phyloP scores from a whole-genome alignment of 2,329 filamentous ascomycete species.

The Didymella pomorum region DNA sequence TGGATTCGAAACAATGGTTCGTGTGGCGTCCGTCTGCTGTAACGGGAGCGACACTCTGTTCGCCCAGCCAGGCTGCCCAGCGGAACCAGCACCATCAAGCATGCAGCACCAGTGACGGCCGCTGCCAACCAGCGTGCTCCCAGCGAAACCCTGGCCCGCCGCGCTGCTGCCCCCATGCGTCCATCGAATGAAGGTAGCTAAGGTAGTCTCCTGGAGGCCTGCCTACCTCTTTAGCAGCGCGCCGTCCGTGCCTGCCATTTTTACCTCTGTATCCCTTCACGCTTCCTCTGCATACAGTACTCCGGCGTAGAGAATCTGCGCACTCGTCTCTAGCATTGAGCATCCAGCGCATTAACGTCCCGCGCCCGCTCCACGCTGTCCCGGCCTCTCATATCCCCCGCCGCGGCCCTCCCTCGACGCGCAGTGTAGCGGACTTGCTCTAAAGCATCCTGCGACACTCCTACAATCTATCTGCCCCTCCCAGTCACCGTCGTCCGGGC shows the following conservation, averaged over 20 bases:
- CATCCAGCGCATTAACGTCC: conserved; percentile 13
- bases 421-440: conserved; percentile 45
- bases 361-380: conserved; percentile 6
- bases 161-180: conserved; percentile 16
- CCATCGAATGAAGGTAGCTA: background rate
- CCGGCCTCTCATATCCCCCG: conserved; percentile 29
- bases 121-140: conserved; percentile 14
- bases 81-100: conserved; percentile 19
- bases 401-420: conserved; percentile 46
- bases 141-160: conserved; percentile 25
- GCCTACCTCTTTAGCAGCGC: conserved; percentile 23
- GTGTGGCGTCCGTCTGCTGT: conserved; percentile 30
- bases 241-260: conserved; percentile 21
- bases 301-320: too few species aligned
- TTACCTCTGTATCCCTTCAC: conserved; percentile 18
- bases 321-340: background rate
- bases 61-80: conserved; percentile 29
- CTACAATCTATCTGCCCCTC: conserved; percentile 43
- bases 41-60: conserved; percentile 28
- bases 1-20: conserved; percentile 36
- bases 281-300: too few species aligned
- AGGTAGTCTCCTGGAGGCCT: background rate
- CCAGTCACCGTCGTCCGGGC: conserved; percentile 23
- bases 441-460: conserved; percentile 47
- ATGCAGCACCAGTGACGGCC: conserved; percentile 6